phyloP scores from a whole-genome alignment of 2,329 filamentous ascomycete species.

The Xylariomycetidae sp. region DNA sequence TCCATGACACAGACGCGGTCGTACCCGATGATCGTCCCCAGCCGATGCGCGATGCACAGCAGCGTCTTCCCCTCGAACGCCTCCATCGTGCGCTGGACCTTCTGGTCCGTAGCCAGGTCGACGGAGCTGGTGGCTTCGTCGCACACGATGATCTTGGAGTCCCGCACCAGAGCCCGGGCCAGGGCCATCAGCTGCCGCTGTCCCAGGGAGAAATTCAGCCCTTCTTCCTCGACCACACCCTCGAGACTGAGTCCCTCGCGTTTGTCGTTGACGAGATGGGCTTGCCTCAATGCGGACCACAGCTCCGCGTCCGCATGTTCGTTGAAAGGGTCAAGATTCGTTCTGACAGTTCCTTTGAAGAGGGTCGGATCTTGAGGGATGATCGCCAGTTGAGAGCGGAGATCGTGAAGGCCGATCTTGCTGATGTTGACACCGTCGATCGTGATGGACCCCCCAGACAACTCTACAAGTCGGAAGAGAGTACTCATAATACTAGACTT shows the following conservation, averaged over 20 bases:
- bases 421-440: neutral
- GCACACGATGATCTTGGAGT: neutral
- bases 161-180: neutral
- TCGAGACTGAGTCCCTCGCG: neutral
- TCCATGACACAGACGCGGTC: neutral
- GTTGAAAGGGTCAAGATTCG: neutral
- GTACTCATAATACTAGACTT: neutral
- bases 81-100: neutral
- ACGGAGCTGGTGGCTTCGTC: neutral
- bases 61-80: neutral
- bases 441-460: neutral
- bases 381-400: neutral
- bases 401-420: neutral
- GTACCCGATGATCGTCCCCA: neutral
- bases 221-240: neutral
- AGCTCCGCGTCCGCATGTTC: neutral
- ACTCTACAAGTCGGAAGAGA: neutral
- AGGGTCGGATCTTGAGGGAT: neutral
- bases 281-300: neutral
- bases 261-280: neutral
- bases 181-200: neutral
- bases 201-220: neutral
- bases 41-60: neutral
- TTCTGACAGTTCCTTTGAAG: neutral
- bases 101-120: neutral